Conservation (phyloP, 495 filamentous ascomycete species). For the Amphirosellinia nigrospora region DNA sequence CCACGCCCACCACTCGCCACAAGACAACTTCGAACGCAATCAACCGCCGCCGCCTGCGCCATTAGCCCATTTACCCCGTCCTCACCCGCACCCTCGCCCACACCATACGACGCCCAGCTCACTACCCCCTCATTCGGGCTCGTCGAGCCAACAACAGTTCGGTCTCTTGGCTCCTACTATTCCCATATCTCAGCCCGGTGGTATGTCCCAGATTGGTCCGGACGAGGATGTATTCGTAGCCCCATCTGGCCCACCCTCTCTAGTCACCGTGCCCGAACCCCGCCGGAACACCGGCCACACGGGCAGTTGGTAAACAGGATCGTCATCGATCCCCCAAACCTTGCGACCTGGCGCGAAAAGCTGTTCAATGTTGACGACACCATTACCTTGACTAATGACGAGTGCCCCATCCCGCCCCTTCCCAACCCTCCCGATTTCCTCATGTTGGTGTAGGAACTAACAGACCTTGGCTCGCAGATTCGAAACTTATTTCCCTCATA, state of each 20-base stretch:
- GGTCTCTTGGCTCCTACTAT: slow-evolving; percentile 50
- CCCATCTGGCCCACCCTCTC: slow-evolving; percentile 23
- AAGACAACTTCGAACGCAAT: slow-evolving; percentile 36
- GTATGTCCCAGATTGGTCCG: slow-evolving; percentile 46
- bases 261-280: slow-evolving; percentile 32
- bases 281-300: slow-evolving; percentile 53
- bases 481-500: slow-evolving; percentile 85
- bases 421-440: slow-evolving; percentile 11
- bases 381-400: slow-evolving; percentile 76
- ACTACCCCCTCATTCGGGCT: slow-evolving; percentile 42
- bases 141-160: slow-evolving; percentile 44
- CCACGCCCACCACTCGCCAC: slow-evolving; percentile 38
- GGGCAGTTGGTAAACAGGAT: slow-evolving; percentile 62
- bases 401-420: slow-evolving; percentile 56
- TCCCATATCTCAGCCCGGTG: slow-evolving; percentile 44
- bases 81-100: slow-evolving; percentile 43
- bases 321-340: slow-evolving; percentile 69
- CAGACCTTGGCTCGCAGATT: slow-evolving; percentile 59
- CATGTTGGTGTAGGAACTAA: slow-evolving; percentile 23
- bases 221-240: slow-evolving; percentile 37
- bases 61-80: slow-evolving; percentile 34
- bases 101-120: slow-evolving; percentile 40
- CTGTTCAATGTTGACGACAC: slow-evolving; percentile 79
- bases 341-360: slow-evolving; percentile 74
- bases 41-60: slow-evolving; percentile 38